Conservation (phyloP, 192 early-diverging fungal species). For the Phycomyces nitens region DNA sequence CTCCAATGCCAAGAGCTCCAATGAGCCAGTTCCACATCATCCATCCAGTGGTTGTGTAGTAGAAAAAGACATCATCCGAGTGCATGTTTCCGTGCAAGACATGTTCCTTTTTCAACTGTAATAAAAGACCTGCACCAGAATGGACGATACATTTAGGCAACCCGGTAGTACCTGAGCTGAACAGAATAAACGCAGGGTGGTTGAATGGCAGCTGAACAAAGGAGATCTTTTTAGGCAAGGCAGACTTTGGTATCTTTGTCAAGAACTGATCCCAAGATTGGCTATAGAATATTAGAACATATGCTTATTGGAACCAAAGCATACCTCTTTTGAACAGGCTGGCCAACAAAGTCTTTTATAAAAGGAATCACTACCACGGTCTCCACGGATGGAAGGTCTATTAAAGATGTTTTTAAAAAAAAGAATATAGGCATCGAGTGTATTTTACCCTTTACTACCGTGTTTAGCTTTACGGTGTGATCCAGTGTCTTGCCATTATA, state of each 20-base stretch:
- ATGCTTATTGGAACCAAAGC: neutral
- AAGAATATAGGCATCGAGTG: too few species aligned
- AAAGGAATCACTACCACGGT: slow-evolving; percentile 83
- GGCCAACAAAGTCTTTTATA: slow-evolving; percentile 31
- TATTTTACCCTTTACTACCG: slow-evolving; percentile 57
- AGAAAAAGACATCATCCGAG: slow-evolving; percentile 78
- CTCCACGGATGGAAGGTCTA: slow-evolving; percentile 59
- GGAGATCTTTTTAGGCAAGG: slow-evolving; percentile 41
- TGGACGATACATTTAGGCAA: slow-evolving; percentile 97
- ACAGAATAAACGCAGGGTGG: slow-evolving; percentile 90
- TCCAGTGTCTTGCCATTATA: slow-evolving; percentile 88
- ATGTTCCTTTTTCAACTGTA: slow-evolving; percentile 96
- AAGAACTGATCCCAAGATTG: slow-evolving; percentile 50
- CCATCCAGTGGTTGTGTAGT: slow-evolving; percentile 90
- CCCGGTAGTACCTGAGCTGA: slow-evolving; percentile 92
- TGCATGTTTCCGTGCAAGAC: slow-evolving; percentile 78
- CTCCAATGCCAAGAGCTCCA: slow-evolving; percentile 70
- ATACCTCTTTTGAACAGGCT: slow-evolving; percentile 26
- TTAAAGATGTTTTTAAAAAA: neutral
- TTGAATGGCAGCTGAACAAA: slow-evolving; percentile 89
- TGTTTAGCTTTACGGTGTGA: slow-evolving; percentile 71
- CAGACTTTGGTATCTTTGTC: slow-evolving; percentile 26
- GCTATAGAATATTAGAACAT: slow-evolving; percentile 6
- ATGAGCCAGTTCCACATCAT: slow-evolving; percentile 99
- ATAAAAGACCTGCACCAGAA: slow-evolving; percentile 82